Evolutionary conservation across 2,329 filamentous ascomycete genomes (phyloP).

Genomic region (Clarireedia paspali): DNA sequence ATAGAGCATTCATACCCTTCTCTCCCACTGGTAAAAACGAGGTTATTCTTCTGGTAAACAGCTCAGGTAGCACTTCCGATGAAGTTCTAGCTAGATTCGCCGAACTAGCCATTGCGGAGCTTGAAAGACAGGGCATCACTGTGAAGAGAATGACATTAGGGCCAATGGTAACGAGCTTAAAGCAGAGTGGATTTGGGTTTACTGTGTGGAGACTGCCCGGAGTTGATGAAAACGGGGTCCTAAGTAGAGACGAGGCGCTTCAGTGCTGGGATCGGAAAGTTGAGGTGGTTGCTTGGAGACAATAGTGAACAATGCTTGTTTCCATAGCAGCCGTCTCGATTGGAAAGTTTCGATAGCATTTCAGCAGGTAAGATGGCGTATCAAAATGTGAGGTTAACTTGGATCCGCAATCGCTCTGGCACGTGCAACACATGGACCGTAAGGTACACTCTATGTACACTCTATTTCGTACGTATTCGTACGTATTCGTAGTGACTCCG

Average conservation of each 20-base stretch:
- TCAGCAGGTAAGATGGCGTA: not conserved
- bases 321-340: not conserved
- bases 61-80: conserved; percentile 22
- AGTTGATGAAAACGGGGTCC: conserved; percentile 2
- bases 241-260: conserved; percentile 14
- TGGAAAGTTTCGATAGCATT: not conserved
- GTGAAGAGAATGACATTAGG: conserved; percentile 17
- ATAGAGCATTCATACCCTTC: not conserved
- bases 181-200: not conserved
- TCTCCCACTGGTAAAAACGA: conserved; percentile 8
- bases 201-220: not conserved
- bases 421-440: no score
- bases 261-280: conserved; percentile 21
- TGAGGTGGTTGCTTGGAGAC: conserved; percentile 21
- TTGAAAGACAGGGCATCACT: conserved; percentile 15
- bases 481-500: no score
- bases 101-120: conserved; percentile 21
- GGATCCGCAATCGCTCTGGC: no score
- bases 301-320: conserved; percentile 8
- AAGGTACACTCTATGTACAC: no score
- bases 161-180: not conserved
- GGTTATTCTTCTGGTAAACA: conserved; percentile 21
- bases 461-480: no score
- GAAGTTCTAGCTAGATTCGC: conserved; percentile 23
- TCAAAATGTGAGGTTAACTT: no score